Evolutionary conservation across 2,329 filamentous ascomycete genomes (phyloP), one percentile per base, ranked within the genome.

Genomic region (Chrysoporthe puriensis): DNA sequence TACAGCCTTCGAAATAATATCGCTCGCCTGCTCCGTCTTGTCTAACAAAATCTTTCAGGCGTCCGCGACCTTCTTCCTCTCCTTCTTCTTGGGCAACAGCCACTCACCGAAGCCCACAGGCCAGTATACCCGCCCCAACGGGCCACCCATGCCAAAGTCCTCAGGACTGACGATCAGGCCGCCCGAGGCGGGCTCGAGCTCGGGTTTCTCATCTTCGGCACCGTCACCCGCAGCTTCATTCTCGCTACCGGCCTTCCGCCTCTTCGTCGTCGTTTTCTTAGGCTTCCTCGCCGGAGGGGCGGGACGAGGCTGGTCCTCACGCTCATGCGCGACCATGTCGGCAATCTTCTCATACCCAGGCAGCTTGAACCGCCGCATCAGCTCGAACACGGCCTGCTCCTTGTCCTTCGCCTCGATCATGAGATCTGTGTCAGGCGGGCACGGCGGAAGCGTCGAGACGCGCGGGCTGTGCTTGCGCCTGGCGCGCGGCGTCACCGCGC

Each of bases 341-440:
- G 91, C 91, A 75, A 96, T 88, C 0, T 79, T 85, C 26, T 96
- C 84, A 79, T 89, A 92, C 0, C 94, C 94, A 0, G 94, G 92
- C 0, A 98, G 83, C 73, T 90, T 94, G 77, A 94, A 97, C 0
- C 85, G 94, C 32, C 91, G 86, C 94, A 97, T 97, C 21, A 98
- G 84, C 71, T 97, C 93, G 73, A 98, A 97, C 0, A 97, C 93
- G 0, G 95, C 94, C 78, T 98, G 95, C 77, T 98, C 95, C 79
- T 98, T 98, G 76, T 97, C 95, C 77, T 98, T 98, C 60, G 95
- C 95, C 80, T 98, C 95, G 69, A 98, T 97, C 95, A 98, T 98
- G n/a, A 98, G 83, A 75, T 97, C 95, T 91, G 96, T 96, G 43
- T 91, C 89, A 0, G 87, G 82, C 4, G 89, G 84, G 73, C 95